Base-by-base conservation (phyloP, 805 yeast species). In the Gaillardinia entomophila region DNA sequence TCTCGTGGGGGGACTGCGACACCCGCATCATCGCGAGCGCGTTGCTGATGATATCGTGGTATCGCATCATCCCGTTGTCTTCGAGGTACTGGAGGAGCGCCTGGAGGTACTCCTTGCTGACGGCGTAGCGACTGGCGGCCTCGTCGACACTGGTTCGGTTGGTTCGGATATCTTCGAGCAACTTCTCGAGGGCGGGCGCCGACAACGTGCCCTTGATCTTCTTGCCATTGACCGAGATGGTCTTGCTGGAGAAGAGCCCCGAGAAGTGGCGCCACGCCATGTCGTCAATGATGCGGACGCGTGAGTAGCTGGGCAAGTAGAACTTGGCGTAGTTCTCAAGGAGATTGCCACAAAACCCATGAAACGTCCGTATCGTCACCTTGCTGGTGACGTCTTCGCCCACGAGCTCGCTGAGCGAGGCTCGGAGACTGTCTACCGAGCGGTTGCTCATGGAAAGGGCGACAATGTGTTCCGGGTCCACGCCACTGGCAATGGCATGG, bases 401-500 rank as follows among this genome's bases (percentile, higher is more conserved):
- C 15, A 74, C 39, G 47, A 46, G 2, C 25, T 43, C 11, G 26
- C 28, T 20, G 61, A 62, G 36, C 52, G 69, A 24, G 26, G 36
- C 28, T 49, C 58, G 26, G 61, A 65, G 34, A 56, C 65, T 74
- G 22, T 68, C 70, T 1, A 82, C 87, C 0, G 88, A 76, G 34
- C 81, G 63, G 43, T 81, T 82, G 0, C 90, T 81, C 68, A 82
- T 64, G 11, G 85, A 76, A 3, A 82, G 58, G 2, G 80, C 76
- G 23, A 82, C 48, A 4, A 83, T 70, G 32, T 79, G 76, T 3
- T 62, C 51, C 0, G 88, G 85, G 2, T 49, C 36, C 1, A 75
- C 44, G 2, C 47, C 48, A 10, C 57, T 36, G 1, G 50, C 38
- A 4, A 81, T 45, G 40, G 78, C 40, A 36, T 69, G 60, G 2